These are phyloP conservation scores for Epipyxis sp. DNA, from an alignment of 108 stramenopile genomes.

Conservation along the genomic window DNA sequence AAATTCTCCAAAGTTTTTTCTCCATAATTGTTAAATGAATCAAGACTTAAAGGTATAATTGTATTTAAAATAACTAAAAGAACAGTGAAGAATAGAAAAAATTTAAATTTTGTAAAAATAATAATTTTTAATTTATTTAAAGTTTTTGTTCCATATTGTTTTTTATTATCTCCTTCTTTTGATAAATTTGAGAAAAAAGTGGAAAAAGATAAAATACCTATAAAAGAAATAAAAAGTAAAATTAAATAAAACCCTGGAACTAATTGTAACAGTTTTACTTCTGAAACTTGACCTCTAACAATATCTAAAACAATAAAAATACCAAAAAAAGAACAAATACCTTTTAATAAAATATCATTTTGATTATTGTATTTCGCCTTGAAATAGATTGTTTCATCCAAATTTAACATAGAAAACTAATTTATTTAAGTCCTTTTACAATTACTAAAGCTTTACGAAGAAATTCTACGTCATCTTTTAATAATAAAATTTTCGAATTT, in stretches of 20 bases:
- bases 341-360: conserved; percentile 20
- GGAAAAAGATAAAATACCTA: conserved; percentile 7
- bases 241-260: conserved; percentile 26
- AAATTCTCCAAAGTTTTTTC: conserved; percentile 25
- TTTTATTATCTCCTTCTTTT: not conserved
- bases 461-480: conserved; percentile 13
- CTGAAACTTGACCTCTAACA: conserved; percentile 22
- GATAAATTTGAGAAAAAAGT: conserved; percentile 11
- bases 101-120: conserved; percentile 12
- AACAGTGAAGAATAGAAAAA: conserved; percentile 20
- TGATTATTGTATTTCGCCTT: not conserved
- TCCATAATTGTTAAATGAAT: conserved; percentile 23
- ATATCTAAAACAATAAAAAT: conserved; percentile 10
- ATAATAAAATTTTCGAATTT: conserved; percentile 10
- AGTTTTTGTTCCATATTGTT: conserved; percentile 29
- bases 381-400: conserved; percentile 5
- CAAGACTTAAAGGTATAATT: conserved; percentile 27
- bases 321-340: conserved; percentile 8
- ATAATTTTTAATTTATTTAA: conserved; percentile 26
- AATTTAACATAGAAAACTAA: conserved; percentile 24
- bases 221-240: conserved; percentile 23
- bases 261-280: conserved; percentile 17
- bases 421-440: no score
- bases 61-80: conserved; percentile 19
- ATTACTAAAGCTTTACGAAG: conserved; percentile 24